phyloP scores from a whole-genome alignment of 2,329 filamentous ascomycete species.

The Calonectria naviculata region DNA sequence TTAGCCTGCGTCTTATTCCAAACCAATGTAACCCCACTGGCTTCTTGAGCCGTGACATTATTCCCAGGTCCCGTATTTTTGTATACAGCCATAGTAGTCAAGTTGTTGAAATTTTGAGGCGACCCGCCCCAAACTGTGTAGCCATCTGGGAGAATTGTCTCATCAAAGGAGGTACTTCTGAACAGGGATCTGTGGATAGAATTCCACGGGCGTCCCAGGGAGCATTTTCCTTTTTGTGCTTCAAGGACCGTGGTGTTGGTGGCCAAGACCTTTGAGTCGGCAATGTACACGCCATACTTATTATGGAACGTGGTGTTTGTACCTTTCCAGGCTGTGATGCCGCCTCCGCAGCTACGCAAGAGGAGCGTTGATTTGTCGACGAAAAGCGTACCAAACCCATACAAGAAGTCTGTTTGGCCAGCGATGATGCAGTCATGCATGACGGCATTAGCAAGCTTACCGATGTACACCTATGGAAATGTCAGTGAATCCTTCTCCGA shows the following conservation, averaged over 20 bases:
- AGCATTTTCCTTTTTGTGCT: slow-evolving; percentile 56
- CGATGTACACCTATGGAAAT: slow-evolving; percentile 64
- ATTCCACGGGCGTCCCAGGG: slow-evolving; percentile 72
- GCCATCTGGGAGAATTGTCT: slow-evolving; percentile 60
- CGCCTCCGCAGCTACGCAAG: slow-evolving; percentile 71
- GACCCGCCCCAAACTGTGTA: slow-evolving; percentile 51
- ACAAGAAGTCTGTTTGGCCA: slow-evolving; percentile 75
- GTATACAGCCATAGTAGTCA: slow-evolving; percentile 68
- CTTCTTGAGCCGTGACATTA: slow-evolving; percentile 56
- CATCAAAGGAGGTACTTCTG: slow-evolving; percentile 63
- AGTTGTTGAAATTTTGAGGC: slow-evolving; percentile 44
- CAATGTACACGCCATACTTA: slow-evolving; percentile 74
- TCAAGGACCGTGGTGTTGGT: slow-evolving; percentile 58
- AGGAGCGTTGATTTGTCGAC: slow-evolving; percentile 63
- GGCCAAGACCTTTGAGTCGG: slow-evolving; percentile 62
- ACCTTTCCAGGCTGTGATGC: slow-evolving; percentile 74
- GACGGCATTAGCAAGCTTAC: slow-evolving; percentile 74
- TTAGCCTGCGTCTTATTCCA: slow-evolving; percentile 47
- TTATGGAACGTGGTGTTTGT: slow-evolving; percentile 73
- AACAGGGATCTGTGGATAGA: slow-evolving; percentile 66
- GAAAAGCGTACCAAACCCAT: slow-evolving; percentile 74
- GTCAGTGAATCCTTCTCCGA: not conserved
- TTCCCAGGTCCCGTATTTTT: slow-evolving; percentile 62
- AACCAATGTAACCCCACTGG: slow-evolving; percentile 54
- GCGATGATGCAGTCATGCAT: slow-evolving; percentile 69